Evolutionary conservation across 1,284 basidiomycete species (phyloP).

Genomic region (Trametes versicolor): DNA sequence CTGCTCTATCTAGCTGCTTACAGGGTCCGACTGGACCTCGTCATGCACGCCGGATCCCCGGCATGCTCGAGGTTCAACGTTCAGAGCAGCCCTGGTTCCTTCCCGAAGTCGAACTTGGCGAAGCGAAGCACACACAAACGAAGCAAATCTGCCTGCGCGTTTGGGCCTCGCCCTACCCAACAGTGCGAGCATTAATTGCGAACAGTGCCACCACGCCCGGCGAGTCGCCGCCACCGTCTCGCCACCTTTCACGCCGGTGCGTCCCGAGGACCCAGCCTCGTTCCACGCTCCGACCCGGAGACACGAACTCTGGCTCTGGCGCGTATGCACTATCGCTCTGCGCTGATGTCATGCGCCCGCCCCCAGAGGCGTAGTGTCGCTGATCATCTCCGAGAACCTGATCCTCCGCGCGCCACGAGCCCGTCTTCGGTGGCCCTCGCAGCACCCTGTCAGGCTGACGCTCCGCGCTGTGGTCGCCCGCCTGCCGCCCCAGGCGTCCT

Average conservation of each 20-base stretch:
- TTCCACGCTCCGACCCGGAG: not conserved
- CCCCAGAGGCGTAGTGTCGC: not conserved
- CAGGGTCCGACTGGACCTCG: too few relatives aligned
- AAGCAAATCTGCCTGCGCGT: too few relatives aligned
- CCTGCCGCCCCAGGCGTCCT: not conserved
- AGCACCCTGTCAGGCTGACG: not conserved
- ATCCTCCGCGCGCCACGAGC: not conserved
- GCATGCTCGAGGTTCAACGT: too few relatives aligned
- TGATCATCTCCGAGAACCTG: constrained; percentile 4
- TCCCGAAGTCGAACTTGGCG: too few relatives aligned
- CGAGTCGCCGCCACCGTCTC: too few relatives aligned
- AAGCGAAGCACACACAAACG: too few relatives aligned
- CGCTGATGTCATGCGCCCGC: not conserved
- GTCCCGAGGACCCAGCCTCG: not conserved
- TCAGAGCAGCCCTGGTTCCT: too few relatives aligned
- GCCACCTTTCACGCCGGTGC: not conserved
- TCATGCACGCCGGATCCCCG: too few relatives aligned
- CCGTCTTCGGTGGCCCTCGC: not conserved
- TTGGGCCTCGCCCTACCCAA: too few relatives aligned
- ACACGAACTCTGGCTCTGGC: not conserved
- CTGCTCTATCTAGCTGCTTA: not conserved
- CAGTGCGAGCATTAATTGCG: too few relatives aligned
- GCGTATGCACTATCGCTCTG: not conserved
- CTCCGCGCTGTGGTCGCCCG: not conserved
- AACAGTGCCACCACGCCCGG: too few relatives aligned